Base-by-base conservation (phyloP, 495 filamentous ascomycete genomes). In the Podospora pseudoanserina region DNA sequence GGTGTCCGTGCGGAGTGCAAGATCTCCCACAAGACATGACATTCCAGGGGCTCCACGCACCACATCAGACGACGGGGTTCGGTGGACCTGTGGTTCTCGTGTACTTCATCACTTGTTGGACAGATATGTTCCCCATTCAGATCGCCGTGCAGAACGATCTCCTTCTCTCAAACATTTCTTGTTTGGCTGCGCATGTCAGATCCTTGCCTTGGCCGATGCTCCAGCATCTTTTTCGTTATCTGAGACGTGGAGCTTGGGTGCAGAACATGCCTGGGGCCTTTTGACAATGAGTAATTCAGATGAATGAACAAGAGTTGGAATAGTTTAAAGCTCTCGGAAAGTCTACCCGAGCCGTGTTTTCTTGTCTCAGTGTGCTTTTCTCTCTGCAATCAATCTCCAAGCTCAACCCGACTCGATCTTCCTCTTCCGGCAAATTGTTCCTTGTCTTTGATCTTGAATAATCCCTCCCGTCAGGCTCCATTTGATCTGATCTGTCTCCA, bases 1-100 rank as follows among this genome's bases (percentile, higher is more conserved):
- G 2, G 13, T 11, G 39, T 49, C 39, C 13, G 39, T 49, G 39
- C 39, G 39, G 39, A 11, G 7, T 49, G 39, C 39, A 49, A 49
- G 39, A 49, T 49, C 39, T 49, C 57, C 55, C 65, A 59, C 27
- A 59, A 59, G 19, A 59, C 20, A 32, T 23, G 61, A 23, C 61
- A 62, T 61, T 67, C 61, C 55, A 30, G 61, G 58, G 65, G 60
- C 39, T 32, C 32, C 57, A 59, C 60, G 19, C 26, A 55, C 61
- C 32, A 49, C 57, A 59, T 54, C 30, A 53, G n/a, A 30, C 65
- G 65, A 60, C 65, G 7, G 30, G 30, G 30, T 32, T 32, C 30
- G 30, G 30, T 7, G 7, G 7, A 6, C 30, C 3, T 28, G 23
- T 1, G 23, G 23, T 23, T 23, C 23, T 23, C 23, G 23, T 23